Evolutionary conservation across 2,329 filamentous ascomycete genomes (phyloP), one percentile per base, ranked within the genome.

Genomic region (Hypomyces rosellus): DNA sequence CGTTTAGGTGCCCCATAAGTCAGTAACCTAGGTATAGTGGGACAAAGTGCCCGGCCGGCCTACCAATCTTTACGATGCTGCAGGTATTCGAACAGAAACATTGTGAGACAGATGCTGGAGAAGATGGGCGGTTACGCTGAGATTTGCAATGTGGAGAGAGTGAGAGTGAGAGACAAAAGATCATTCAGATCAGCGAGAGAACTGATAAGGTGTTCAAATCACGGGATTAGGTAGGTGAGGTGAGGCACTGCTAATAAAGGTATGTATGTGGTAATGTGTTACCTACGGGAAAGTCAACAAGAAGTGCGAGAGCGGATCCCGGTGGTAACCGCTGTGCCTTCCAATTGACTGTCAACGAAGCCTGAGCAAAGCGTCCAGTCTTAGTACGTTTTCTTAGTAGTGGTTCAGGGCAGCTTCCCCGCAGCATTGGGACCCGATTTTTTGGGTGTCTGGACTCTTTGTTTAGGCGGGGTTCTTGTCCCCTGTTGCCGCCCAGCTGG

Each of bases 51-150:
- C 37, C 34, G 34, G 41, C 59, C 48, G 34, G 41, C 59, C 48
- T 44, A 89, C 87, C 86, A 88, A 66, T 85, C 84, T 54, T 77
- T 77, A 58, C 77, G 78, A 66, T 90, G 86, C 61, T 86, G 80
- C 59, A 89, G 75, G 62, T 89, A 89, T 53, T 75, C 71, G 38
- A 75, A 65, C 54, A 74, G 70, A 33, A 71, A 65, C 69, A 73
- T 74, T 44, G 44, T 47, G 46, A 16, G 22, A 22, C 42, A 30
- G 14, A 13, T 11, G 41, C 25, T 22, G 22, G 11, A 38, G 36
- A 38, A n/a, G 25, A 30, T 30, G 25, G 25, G n/a, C n/a, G 37
- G 11, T 39, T n/a, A 39, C 11, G 4, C 37, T 16, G n/a, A n/a
- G 16, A 18, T 15, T n/a, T 39, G 37, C n/a, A 18, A 39, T 39